phyloP scores from a whole-genome alignment of 257 asterid genomes.

The Capsicum pubescens region DNA sequence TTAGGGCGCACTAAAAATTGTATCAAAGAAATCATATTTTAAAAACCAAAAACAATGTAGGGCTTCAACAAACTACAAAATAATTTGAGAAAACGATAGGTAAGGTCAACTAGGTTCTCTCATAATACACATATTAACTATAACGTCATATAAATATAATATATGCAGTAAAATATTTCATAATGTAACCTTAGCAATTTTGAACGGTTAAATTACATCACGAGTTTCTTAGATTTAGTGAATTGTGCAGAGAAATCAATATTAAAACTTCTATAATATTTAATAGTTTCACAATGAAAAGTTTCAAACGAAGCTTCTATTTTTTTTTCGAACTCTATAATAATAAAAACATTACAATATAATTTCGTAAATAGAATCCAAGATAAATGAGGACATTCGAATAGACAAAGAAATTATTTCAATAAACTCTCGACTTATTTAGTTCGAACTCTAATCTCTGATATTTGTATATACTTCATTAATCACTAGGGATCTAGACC shows the following conservation, averaged over 20 bases:
- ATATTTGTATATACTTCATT: too few relatives aligned
- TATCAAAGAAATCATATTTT: too few relatives aligned
- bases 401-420: too few relatives aligned
- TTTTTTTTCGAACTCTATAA: too few relatives aligned
- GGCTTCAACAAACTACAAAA: neutral
- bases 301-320: neutral
- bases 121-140: neutral
- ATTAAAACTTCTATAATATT: neutral
- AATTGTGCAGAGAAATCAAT: neutral
- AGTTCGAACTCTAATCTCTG: too few relatives aligned
- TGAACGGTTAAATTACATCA: neutral
- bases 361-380: too few relatives aligned
- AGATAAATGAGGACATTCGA: too few relatives aligned
- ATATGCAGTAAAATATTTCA: neutral
- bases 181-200: neutral
- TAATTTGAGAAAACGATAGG: neutral
- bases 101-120: neutral
- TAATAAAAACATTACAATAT: too few relatives aligned
- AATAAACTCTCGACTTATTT: too few relatives aligned
- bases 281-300: neutral
- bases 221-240: neutral
- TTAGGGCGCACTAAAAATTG: too few relatives aligned
- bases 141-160: neutral
- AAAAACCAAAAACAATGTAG: neutral
- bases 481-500: too few relatives aligned